Evolutionary conservation across 2,329 filamentous ascomycete species (phyloP).

Genomic region (Herpotrichia juniperi): DNA sequence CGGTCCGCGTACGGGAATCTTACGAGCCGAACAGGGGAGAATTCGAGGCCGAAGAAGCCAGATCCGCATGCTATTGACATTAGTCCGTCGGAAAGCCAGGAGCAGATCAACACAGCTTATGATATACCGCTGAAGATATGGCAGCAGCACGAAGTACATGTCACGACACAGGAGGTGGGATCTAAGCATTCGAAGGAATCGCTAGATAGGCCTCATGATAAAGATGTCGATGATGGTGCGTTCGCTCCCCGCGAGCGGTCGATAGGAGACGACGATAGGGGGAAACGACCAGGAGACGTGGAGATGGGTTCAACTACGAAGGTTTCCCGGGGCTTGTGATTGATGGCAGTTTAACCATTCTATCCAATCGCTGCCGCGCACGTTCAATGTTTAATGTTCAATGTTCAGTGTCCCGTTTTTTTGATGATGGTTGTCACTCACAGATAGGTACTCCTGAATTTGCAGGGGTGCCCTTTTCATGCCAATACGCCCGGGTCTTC

Average conservation of each 20-base stretch:
- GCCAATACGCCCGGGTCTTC: too few relatives aligned
- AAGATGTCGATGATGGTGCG: neutral
- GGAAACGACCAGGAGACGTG: neutral
- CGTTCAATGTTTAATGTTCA: too few relatives aligned
- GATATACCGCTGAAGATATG: neutral
- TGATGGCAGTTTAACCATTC: too few relatives aligned
- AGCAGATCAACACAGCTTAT: neutral
- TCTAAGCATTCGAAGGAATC: neutral
- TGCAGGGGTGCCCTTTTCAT: too few relatives aligned
- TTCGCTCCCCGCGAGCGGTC: neutral
- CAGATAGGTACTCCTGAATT: too few relatives aligned
- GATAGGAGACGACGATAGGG: neutral
- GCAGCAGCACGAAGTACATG: neutral
- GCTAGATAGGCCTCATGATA: neutral
- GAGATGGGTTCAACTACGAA: neutral
- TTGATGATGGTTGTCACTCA: too few relatives aligned
- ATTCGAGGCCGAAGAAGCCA: neutral
- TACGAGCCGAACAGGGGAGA: neutral
- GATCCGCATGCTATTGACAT: conserved; percentile 1
- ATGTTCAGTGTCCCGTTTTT: too few relatives aligned
- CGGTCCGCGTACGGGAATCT: neutral
- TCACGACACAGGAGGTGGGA: neutral
- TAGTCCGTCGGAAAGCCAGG: neutral
- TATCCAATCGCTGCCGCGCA: too few relatives aligned
- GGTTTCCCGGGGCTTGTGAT: neutral